Conservation (phyloP, 2,329 filamentous ascomycete genomes). For the Xylariaceae sp. region DNA sequence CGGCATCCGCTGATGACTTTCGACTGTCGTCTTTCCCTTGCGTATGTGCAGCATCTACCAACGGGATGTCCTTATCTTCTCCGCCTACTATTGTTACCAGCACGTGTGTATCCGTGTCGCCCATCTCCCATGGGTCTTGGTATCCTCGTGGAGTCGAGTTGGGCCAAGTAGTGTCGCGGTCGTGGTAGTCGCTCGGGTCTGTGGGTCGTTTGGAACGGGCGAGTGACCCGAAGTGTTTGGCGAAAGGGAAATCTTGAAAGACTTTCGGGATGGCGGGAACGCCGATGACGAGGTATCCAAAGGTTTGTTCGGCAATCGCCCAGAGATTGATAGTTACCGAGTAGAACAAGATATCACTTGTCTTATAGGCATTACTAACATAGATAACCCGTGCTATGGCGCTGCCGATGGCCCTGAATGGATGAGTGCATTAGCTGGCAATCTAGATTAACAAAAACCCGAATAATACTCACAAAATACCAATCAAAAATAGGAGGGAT, state of each 20-base stretch:
- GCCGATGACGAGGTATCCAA: constrained; percentile 28
- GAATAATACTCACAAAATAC: constrained; percentile 20
- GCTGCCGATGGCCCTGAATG: constrained; percentile 22
- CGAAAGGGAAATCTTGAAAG: constrained; percentile 14
- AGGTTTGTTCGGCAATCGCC: constrained; percentile 26
- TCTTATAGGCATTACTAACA: constrained; percentile 9
- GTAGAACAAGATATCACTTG: constrained; percentile 21
- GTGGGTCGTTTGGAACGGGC: constrained; percentile 4
- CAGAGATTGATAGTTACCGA: constrained; percentile 25
- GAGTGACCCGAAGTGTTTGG: constrained; percentile 14
- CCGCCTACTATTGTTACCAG: constrained; percentile 8
- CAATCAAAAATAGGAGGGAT: constrained; percentile 26
- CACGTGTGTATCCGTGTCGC: constrained; percentile 14
- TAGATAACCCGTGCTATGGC: constrained; percentile 22
- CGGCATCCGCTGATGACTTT: constrained; percentile 1
- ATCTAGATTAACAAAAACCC: not conserved
- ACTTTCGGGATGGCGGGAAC: constrained; percentile 24
- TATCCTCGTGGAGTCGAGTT: constrained; percentile 8
- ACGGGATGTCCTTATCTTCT: constrained; percentile 2
- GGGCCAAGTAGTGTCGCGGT: not conserved
- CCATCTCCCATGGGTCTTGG: constrained; percentile 1
- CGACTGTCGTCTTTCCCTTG: constrained; percentile 4
- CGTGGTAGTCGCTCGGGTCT: not conserved
- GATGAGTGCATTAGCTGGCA: not conserved
- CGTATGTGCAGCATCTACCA: not conserved